These are phyloP conservation scores for Cochlearia excelsa DNA, from an alignment of 345 rosid species.

Conservation along the genomic window DNA sequence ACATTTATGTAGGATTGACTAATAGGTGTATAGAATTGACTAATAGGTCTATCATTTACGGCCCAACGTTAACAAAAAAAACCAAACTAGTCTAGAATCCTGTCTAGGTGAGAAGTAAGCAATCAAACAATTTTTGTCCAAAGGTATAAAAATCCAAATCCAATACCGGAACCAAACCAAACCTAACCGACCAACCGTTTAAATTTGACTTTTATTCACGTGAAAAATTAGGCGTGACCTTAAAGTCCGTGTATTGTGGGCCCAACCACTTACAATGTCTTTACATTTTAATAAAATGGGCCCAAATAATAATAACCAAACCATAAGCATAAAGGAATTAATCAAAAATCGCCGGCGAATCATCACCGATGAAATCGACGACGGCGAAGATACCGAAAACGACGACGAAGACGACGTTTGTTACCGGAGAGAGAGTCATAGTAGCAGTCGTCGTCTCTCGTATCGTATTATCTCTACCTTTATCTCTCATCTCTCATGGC, in stretches of 20 bases:
- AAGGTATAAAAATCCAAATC: too few relatives aligned
- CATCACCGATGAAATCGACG: neutral
- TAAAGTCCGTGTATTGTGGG: slow-evolving; percentile 27
- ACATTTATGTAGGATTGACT: too few relatives aligned
- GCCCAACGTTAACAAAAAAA: too few relatives aligned
- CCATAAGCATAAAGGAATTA: neutral
- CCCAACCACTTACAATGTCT: neutral
- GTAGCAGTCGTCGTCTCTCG: slow-evolving; percentile 53
- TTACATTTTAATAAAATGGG: neutral
- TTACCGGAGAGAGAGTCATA: slow-evolving; percentile 85
- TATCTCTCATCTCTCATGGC: slow-evolving; percentile 61
- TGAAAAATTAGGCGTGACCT: slow-evolving; percentile 13
- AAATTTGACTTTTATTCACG: slow-evolving; percentile 19
- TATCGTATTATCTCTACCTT: slow-evolving; percentile 57
- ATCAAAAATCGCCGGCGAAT: slow-evolving; percentile 3
- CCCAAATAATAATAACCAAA: slow-evolving; percentile 11
- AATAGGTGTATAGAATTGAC: too few relatives aligned
- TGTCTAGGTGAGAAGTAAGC: too few relatives aligned
- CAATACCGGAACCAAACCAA: neutral
- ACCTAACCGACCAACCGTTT: slow-evolving; percentile 4
- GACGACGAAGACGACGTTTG: slow-evolving; percentile 26
- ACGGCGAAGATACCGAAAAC: neutral
- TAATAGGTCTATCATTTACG: too few relatives aligned
- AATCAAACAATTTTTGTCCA: too few relatives aligned
- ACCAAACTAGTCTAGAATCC: too few relatives aligned